Evolutionary conservation across 495 filamentous ascomycete genomes (phyloP).

Genomic region (Penicillium paradoxum): DNA sequence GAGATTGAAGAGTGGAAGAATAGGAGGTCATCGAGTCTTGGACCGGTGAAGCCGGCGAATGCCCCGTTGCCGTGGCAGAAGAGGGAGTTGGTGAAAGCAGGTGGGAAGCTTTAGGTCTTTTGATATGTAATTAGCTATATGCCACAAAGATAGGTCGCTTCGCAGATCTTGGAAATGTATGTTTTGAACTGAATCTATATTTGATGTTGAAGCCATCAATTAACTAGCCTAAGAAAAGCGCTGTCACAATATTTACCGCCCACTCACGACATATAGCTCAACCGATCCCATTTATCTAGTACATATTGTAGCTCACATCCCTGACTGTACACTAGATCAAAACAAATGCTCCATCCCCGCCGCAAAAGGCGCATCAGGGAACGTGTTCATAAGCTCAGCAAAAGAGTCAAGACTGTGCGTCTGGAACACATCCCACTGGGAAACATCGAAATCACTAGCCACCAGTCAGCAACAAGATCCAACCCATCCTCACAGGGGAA

Average conservation of each 20-base stretch:
- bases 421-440: neutral
- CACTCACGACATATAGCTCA: too few relatives aligned
- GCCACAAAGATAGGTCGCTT: too few relatives aligned
- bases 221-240: too few relatives aligned
- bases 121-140: too few relatives aligned
- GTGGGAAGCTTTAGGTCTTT: too few relatives aligned
- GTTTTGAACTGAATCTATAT: too few relatives aligned
- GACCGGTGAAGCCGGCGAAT: neutral
- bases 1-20: conserved; percentile 7
- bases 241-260: too few relatives aligned
- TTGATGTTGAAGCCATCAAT: too few relatives aligned
- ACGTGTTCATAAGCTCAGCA: neutral
- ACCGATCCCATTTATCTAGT: too few relatives aligned
- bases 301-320: too few relatives aligned
- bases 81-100: neutral
- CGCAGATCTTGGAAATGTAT: too few relatives aligned
- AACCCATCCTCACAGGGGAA: neutral
- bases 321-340: neutral
- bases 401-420: neutral
- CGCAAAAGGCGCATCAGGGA: neutral
- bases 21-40: neutral
- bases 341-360: neutral
- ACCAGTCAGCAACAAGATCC: neutral
- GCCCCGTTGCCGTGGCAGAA: neutral
- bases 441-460: neutral